These are phyloP conservation scores for Cladobotryum mycophilum DNA, from an alignment of 2,329 filamentous ascomycete species.

Conservation along the genomic window DNA sequence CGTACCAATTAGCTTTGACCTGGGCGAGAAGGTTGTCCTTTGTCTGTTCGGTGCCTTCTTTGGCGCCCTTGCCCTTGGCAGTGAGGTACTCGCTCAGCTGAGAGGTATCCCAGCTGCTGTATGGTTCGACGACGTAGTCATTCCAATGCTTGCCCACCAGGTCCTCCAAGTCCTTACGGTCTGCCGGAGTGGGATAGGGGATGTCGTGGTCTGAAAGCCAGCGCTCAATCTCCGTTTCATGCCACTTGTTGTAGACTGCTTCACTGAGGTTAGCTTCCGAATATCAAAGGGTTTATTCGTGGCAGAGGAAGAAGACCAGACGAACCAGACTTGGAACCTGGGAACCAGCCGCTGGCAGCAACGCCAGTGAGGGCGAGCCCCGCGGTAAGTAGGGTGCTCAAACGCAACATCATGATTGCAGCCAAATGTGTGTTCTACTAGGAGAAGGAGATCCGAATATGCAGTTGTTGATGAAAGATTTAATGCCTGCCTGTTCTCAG, in stretches of 20 bases:
- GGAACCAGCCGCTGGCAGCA: slow-evolving; percentile 76
- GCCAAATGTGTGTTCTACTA: neutral
- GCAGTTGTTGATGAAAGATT: too few relatives aligned
- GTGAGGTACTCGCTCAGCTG: slow-evolving; percentile 63
- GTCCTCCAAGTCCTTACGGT: slow-evolving; percentile 90
- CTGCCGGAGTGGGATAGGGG: slow-evolving; percentile 81
- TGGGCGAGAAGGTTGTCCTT: slow-evolving; percentile 62
- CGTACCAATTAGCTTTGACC: slow-evolving; percentile 69
- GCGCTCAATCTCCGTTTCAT: slow-evolving; percentile 92
- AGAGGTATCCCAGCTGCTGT: slow-evolving; percentile 67
- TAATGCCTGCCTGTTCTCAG: neutral
- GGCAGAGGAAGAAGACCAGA: neutral
- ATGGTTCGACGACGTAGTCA: slow-evolving; percentile 64
- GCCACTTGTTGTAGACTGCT: slow-evolving; percentile 96
- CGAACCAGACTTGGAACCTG: slow-evolving; percentile 67
- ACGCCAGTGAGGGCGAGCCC: slow-evolving; percentile 65
- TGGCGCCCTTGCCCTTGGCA: slow-evolving; percentile 63
- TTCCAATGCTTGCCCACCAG: slow-evolving; percentile 92
- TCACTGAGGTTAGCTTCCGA: slow-evolving; percentile 6
- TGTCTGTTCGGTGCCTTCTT: slow-evolving; percentile 59
- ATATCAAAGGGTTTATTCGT: neutral
- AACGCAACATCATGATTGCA: slow-evolving; percentile 65
- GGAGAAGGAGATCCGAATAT: too few relatives aligned
- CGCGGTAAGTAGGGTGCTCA: slow-evolving; percentile 62
- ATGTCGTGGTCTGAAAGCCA: slow-evolving; percentile 93